Conservation (phyloP, 352 stramenopile species). For the Pythium grandisporangium region DNA sequence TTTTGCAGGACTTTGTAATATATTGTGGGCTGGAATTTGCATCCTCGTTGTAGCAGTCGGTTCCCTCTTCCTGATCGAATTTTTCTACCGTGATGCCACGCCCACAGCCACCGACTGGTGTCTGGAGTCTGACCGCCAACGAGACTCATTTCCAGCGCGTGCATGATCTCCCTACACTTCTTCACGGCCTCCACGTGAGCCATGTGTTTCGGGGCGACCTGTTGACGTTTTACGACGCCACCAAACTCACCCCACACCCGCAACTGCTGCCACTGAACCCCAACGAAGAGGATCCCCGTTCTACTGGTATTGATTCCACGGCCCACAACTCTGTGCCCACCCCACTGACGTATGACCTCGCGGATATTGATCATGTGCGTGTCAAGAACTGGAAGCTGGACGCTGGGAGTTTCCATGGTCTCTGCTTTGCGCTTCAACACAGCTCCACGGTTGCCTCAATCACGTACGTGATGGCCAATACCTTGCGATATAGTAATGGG, state of each 20-base stretch:
- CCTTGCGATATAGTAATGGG: no score
- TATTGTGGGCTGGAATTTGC: no score
- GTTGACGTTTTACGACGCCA: slow-evolving; percentile 45
- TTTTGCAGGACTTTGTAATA: slow-evolving; percentile 5
- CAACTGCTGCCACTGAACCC: slow-evolving; percentile 51
- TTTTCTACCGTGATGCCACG: no score
- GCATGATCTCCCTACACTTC: slow-evolving; percentile 7
- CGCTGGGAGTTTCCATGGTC: slow-evolving; percentile 29
- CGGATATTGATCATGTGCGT: slow-evolving; percentile 39
- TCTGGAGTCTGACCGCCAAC: slow-evolving; percentile 51
- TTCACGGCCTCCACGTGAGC: slow-evolving; percentile 5
- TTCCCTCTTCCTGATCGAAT: no score
- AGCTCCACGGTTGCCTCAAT: slow-evolving; percentile 48
- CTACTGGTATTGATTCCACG: no score
- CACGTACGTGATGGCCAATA: no score
- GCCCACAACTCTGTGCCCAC: slow-evolving; percentile 15
- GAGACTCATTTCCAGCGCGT: slow-evolving; percentile 14
- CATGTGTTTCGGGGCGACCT: slow-evolving; percentile 50
- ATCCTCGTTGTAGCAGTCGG: no score
- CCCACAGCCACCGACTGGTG: no score
- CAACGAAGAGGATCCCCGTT: slow-evolving; percentile 50
- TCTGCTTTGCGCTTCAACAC: slow-evolving; percentile 49
- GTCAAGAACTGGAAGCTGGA: slow-evolving; percentile 68
- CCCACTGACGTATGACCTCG: slow-evolving; percentile 37
- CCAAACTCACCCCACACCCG: slow-evolving; percentile 45